phyloP scores from a whole-genome alignment of 192 early-diverging fungal species.

The Gigaspora rosea region DNA sequence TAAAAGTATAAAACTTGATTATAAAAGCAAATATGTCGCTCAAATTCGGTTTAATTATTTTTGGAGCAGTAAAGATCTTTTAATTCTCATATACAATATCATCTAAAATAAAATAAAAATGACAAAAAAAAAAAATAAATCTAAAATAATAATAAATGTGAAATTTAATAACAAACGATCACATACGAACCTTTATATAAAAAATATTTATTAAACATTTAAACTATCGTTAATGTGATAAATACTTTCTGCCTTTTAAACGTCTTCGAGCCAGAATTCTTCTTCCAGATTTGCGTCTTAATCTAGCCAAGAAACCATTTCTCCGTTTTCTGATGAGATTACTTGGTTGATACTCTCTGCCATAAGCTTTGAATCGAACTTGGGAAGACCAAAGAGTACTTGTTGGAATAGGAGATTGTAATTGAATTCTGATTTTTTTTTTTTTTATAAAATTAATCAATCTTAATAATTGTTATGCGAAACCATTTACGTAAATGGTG shows the following conservation, averaged over 20 bases:
- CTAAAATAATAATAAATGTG: neutral
- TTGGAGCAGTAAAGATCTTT: neutral
- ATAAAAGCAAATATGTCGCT: neutral
- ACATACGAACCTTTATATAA: neutral
- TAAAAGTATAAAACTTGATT: constrained; percentile 26
- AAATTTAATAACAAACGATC: neutral
- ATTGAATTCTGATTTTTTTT: neutral
- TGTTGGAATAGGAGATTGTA: neutral
- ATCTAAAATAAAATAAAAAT: no score
- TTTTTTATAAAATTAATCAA: no score
- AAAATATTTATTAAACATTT: neutral
- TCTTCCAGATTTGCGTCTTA: constrained; percentile 77
- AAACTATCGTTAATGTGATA: constrained; percentile 68
- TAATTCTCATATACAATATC: no score
- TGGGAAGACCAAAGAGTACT: constrained; percentile 36
- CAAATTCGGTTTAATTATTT: neutral
- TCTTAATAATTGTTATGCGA: no score
- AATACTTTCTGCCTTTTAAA: constrained; percentile 85
- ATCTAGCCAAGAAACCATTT: constrained; percentile 86
- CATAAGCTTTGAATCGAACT: constrained; percentile 80
- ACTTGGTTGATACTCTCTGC: constrained; percentile 92
- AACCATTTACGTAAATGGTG: no score
- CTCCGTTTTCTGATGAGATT: constrained; percentile 87
- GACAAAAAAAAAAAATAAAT: no score
- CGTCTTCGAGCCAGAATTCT: constrained; percentile 72